Conservation (phyloP, 306 rosid species). For the Echinosophora koreensis region DNA sequence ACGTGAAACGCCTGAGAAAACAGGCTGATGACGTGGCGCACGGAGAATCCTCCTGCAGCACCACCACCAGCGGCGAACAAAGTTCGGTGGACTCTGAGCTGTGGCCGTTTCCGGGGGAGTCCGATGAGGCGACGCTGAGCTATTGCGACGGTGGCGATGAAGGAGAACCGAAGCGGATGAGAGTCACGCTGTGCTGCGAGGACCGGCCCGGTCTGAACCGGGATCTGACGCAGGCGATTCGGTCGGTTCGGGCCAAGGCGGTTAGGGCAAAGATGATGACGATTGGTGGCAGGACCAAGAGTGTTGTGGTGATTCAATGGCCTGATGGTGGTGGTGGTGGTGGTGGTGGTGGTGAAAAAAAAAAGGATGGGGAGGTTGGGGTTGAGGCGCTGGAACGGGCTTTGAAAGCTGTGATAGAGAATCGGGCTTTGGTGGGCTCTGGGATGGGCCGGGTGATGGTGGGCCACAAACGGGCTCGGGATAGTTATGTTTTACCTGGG, state of each 20-base stretch:
- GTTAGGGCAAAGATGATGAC: constrained; percentile 88
- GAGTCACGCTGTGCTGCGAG: constrained; percentile 80
- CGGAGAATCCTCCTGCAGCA: constrained; percentile 32
- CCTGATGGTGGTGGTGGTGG: constrained; percentile 39
- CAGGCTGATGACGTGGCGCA: constrained; percentile 60
- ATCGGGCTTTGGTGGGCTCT: constrained; percentile 61
- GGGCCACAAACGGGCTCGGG: constrained; percentile 70
- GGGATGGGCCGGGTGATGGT: constrained; percentile 45
- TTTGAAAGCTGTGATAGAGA: constrained; percentile 78
- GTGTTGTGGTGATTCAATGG: constrained; percentile 69
- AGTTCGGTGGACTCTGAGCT: constrained; percentile 42
- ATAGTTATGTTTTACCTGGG: constrained; percentile 30
- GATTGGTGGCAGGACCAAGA: constrained; percentile 81
- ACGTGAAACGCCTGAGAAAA: constrained; percentile 69
- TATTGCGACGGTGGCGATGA: constrained; percentile 48
- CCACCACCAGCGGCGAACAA: neutral
- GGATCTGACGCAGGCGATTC: constrained; percentile 66
- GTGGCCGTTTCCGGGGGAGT: constrained; percentile 70
- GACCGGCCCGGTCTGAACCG: constrained; percentile 78
- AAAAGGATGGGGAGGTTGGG: constrained; percentile 36
- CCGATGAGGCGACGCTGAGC: constrained; percentile 71
- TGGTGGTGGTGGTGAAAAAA: constrained; percentile 34
- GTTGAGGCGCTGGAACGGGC: constrained; percentile 71
- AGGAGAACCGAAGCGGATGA: constrained; percentile 50
- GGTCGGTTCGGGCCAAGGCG: constrained; percentile 61